These are phyloP conservation scores for Rhodotorula paludigena DNA, from an alignment of 768 basidiomycete species.

Conservation along the genomic window DNA sequence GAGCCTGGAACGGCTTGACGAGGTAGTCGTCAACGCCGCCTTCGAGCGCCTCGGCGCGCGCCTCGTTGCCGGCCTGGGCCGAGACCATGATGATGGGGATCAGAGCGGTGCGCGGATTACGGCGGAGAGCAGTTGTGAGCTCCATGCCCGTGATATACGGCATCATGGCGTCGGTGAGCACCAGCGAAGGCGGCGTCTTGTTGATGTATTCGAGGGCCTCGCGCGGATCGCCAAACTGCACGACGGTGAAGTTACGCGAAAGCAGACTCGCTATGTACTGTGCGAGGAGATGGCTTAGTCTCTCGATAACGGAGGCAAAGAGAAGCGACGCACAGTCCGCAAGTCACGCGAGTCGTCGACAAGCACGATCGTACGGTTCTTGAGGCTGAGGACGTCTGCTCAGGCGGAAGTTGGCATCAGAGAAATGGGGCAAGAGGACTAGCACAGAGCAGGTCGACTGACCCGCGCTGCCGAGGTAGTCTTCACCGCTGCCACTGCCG, in stretches of 20 bases:
- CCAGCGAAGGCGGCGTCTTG: slow-evolving; percentile 13
- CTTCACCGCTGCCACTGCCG: slow-evolving; percentile 19
- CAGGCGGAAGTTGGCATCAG: background rate
- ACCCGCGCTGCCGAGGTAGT: slow-evolving; percentile 17
- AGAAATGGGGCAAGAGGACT: background rate
- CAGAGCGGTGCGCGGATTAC: slow-evolving; percentile 13
- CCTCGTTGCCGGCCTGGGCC: slow-evolving; percentile 31
- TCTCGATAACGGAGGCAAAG: background rate
- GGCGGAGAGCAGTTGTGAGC: slow-evolving; percentile 22
- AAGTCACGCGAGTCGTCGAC: slow-evolving; percentile 35
- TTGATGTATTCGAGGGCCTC: slow-evolving; percentile 30
- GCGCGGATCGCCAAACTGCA: slow-evolving; percentile 20
- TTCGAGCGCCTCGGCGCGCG: slow-evolving; percentile 31
- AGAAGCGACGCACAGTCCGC: too few species aligned
- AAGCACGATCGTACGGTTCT: slow-evolving; percentile 29
- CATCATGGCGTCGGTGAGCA: slow-evolving; percentile 16
- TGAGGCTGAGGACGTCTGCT: slow-evolving; percentile 28
- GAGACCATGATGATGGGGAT: slow-evolving; percentile 36
- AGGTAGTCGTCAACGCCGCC: slow-evolving; percentile 38
- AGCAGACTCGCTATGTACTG: slow-evolving; percentile 30
- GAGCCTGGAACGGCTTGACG: slow-evolving; percentile 33
- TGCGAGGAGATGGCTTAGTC: too few species aligned
- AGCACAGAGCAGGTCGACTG: too few species aligned
- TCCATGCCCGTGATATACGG: slow-evolving; percentile 13
- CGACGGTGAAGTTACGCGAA: slow-evolving; percentile 24